These are phyloP conservation scores for Carallia brachiata DNA, from an alignment of 345 rosid genomes.

Conservation along the genomic window DNA sequence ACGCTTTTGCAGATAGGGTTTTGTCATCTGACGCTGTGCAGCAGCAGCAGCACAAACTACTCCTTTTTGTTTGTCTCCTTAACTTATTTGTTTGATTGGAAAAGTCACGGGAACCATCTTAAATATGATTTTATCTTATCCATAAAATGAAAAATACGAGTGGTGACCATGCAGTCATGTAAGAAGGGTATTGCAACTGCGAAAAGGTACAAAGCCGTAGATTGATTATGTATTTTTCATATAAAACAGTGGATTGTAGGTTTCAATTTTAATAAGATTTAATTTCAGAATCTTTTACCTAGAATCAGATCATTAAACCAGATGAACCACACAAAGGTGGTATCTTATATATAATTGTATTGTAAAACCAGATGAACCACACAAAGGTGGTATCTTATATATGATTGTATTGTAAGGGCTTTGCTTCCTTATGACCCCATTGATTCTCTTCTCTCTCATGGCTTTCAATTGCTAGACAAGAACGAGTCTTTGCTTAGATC, in stretches of 20 bases:
- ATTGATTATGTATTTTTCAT: too few species aligned
- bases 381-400: not conserved
- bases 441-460: not conserved
- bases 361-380: too few species aligned
- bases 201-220: too few species aligned
- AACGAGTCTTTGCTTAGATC: not conserved
- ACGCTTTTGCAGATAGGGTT: slow-evolving; percentile 26
- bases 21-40: slow-evolving; percentile 21
- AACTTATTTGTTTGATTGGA: slow-evolving; percentile 10
- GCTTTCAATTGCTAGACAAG: not conserved
- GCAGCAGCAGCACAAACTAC: not conserved
- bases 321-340: too few species aligned
- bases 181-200: too few species aligned
- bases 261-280: too few species aligned
- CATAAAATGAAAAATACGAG: too few species aligned
- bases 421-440: slow-evolving; percentile 4
- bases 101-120: slow-evolving; percentile 40
- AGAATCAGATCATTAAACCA: too few species aligned
- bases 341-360: not conserved
- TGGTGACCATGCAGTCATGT: too few species aligned
- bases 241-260: too few species aligned
- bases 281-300: too few species aligned
- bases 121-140: not conserved
- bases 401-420: not conserved
- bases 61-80: slow-evolving; percentile 22